Evolutionary conservation across 2,329 filamentous ascomycete species (phyloP), one percentile per base, ranked within the genome.

Genomic region (Epichloe bromicola): DNA sequence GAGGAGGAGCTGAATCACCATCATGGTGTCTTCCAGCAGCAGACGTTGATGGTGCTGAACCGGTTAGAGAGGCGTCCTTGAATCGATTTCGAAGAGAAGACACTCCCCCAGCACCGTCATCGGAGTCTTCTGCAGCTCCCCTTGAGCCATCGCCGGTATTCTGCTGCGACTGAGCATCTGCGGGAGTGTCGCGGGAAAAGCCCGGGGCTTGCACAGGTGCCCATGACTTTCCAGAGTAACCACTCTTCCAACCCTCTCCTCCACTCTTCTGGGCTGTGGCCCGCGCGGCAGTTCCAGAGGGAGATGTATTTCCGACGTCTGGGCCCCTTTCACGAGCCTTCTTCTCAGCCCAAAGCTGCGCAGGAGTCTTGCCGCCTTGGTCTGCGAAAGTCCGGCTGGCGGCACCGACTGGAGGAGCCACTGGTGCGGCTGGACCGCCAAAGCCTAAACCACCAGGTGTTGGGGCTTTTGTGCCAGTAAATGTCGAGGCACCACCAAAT

Each of bases 261-360:
- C 86, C 88, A 61, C 86, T 94, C 62, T 76, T 74, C 65, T 95
- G 88, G 48, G 76, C 74, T 48, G 73, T 65, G 34, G 88, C 70
- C 1, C 82, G 76, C 40, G 79, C 69, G n/a, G 76, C 61, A 3
- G 67, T 60, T 6, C 68, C 56, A 23, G 72, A 63, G 49, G 69
- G 62, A 42, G 76, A 63, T 19, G 72, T 65, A 48, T 74, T 66
- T 65, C 71, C 50, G 52, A 58, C 57, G 52, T 59, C 57, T 40
- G 71, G 72, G 44, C 78, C 83, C 48, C 83, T 77, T 65, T 93
- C 82, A 54, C 82, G 83, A 38, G 87, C 91, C 73, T 97, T 97
- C 73, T 90, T 95, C 73, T 98, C 93, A 0, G 91, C 91, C 93
- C 93, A 98, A 37, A 95, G 71, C 67, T 98, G 93, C 33, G 93